These are phyloP conservation scores for Viola pubescens DNA, from an alignment of 441 rosid genomes.

Conservation along the genomic window DNA sequence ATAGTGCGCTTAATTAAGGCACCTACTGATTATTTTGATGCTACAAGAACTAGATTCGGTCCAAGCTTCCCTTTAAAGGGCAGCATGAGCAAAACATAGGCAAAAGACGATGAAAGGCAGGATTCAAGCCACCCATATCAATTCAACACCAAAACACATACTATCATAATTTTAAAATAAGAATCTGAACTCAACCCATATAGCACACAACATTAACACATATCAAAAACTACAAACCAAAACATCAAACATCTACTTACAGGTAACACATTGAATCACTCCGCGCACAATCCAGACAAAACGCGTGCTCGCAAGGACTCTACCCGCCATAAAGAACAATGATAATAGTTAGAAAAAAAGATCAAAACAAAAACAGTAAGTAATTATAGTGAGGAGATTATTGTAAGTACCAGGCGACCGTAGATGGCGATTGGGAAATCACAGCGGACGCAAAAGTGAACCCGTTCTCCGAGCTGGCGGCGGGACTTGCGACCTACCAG, in stretches of 20 bases:
- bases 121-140: too few relatives aligned
- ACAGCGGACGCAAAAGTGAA: conserved; percentile 92
- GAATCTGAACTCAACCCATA: too few relatives aligned
- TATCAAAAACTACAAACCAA: neutral
- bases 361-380: neutral
- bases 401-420: conserved; percentile 65
- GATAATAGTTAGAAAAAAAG: neutral
- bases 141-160: too few relatives aligned
- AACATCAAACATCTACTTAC: conserved; percentile 38
- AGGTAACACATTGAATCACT: conserved; percentile 93
- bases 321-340: conserved; percentile 24
- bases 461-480: conserved; percentile 87
- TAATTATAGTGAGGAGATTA: neutral
- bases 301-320: conserved; percentile 95
- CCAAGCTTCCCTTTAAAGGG: too few relatives aligned
- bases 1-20: too few relatives aligned
- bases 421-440: conserved; percentile 94
- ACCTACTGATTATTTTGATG: too few relatives aligned
- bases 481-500: conserved; percentile 87
- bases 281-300: conserved; percentile 90
- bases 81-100: too few relatives aligned
- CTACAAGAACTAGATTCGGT: too few relatives aligned
- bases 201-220: neutral
- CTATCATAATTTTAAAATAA: too few relatives aligned
- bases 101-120: too few relatives aligned